Conservation (phyloP, 2,329 filamentous ascomycete genomes). For the Phyllosticta citriasiana region DNA sequence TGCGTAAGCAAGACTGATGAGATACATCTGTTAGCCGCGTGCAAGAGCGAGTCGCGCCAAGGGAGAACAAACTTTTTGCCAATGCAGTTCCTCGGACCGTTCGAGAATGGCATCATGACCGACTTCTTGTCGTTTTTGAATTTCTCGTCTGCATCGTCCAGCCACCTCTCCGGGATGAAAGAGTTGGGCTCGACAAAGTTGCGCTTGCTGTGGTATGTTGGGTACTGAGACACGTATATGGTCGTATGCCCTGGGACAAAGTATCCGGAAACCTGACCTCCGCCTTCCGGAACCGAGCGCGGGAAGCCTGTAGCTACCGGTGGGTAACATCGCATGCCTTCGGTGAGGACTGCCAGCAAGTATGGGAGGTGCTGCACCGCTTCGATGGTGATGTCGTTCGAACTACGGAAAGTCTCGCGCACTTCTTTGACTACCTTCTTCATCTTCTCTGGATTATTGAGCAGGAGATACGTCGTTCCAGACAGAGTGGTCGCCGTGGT, state of each 20-base stretch:
- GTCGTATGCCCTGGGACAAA: slow-evolving; percentile 26
- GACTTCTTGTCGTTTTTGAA: slow-evolving; percentile 22
- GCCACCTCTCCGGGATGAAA: slow-evolving; percentile 28
- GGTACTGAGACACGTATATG: slow-evolving; percentile 21
- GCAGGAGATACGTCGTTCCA: slow-evolving; percentile 21
- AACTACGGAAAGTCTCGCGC: slow-evolving; percentile 17
- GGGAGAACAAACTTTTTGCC: slow-evolving; percentile 24
- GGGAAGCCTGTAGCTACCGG: slow-evolving; percentile 34
- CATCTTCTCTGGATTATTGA: slow-evolving; percentile 19
- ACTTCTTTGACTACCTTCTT: slow-evolving; percentile 20
- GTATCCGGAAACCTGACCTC: slow-evolving; percentile 27
- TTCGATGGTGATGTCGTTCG: slow-evolving; percentile 26
- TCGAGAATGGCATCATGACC: slow-evolving; percentile 23
- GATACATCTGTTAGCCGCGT: slow-evolving; percentile 9
- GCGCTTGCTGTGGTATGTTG: slow-evolving; percentile 19
- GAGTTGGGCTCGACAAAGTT: slow-evolving; percentile 25
- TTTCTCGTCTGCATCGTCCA: slow-evolving; percentile 13
- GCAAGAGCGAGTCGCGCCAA: neutral
- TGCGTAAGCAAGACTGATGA: slow-evolving; percentile 21
- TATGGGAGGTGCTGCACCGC: slow-evolving; percentile 25
- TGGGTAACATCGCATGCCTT: slow-evolving; percentile 37
- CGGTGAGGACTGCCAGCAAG: slow-evolving; percentile 36
- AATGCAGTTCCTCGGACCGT: slow-evolving; percentile 28
- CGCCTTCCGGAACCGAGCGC: slow-evolving; percentile 26
- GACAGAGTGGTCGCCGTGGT: slow-evolving; percentile 25